phyloP scores from a whole-genome alignment of 1,284 basidiomycete species.

The Boletus semigastroideus region DNA sequence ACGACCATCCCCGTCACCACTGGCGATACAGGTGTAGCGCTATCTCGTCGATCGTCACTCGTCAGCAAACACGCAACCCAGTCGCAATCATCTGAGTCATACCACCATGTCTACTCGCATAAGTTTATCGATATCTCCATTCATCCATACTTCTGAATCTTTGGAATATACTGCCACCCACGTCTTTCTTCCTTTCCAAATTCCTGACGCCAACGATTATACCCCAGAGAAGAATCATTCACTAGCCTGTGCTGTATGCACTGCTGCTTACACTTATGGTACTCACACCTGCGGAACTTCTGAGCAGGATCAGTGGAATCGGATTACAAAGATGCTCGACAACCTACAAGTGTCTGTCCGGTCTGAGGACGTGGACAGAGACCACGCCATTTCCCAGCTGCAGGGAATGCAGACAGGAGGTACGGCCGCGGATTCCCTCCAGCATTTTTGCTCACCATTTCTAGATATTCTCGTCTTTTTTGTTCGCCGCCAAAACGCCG shows the following conservation, averaged over 20 bases:
- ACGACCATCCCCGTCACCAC: no score
- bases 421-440: background rate
- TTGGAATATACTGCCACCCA: background rate
- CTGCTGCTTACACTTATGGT: background rate
- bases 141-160: background rate
- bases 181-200: conserved; percentile 7
- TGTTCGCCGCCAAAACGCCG: conserved; percentile 33
- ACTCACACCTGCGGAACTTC: background rate
- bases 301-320: conserved; percentile 6
- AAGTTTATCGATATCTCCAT: background rate
- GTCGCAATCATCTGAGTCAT: no score
- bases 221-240: background rate
- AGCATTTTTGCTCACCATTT: background rate
- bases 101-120: background rate
- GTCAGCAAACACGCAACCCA: no score
- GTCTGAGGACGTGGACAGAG: background rate
- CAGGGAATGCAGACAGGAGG: conserved; percentile 1
- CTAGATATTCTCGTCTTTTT: conserved; percentile 25
- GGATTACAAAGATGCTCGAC: background rate
- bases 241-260: background rate
- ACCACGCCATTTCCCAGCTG: background rate
- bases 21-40: no score
- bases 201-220: background rate
- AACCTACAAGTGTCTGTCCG: background rate
- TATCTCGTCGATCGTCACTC: no score